Percentiles rank a stretch among this genome's conserved stretches.
phyloP scores from a whole-genome alignment of 75 land plant species.

The Picea glauca region DNA sequence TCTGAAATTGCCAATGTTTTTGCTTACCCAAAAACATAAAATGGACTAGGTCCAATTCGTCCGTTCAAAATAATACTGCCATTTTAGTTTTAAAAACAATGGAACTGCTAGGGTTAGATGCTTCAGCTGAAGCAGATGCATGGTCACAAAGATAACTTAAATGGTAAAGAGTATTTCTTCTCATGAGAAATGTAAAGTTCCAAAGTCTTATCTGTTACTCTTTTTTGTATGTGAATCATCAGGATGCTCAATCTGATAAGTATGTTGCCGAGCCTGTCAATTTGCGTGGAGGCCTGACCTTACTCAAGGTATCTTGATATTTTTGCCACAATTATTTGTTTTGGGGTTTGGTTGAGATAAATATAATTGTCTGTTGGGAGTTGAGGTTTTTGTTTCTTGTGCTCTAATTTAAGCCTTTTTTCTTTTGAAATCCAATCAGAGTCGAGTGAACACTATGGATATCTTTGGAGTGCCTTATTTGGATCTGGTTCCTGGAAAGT shows the following conservation, averaged over 20 bases:
- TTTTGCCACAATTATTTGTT: neutral
- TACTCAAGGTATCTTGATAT: conserved; percentile 52
- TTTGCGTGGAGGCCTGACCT: conserved; percentile 47
- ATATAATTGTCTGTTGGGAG: neutral
- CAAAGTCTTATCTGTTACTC: neutral
- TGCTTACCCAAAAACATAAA: too few relatives aligned
- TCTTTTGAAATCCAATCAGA: conserved; percentile 37
- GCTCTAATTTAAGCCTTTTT: neutral
- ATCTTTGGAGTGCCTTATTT: conserved; percentile 54
- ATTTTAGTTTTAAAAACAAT: neutral
- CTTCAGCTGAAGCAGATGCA: neutral
- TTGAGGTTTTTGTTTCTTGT: neutral
- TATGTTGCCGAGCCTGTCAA: conserved; percentile 66
- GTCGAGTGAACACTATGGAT: conserved; percentile 70
- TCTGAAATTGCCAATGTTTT: too few relatives aligned
- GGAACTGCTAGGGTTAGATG: neutral
- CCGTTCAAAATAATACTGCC: neutral
- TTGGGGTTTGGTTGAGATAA: neutral
- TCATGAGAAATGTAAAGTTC: neutral
- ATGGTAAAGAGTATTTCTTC: too few relatives aligned
- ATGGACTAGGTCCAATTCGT: neutral
- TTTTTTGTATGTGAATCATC: neutral
- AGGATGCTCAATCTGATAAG: conserved; percentile 54
- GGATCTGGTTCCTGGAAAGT: conserved; percentile 76
- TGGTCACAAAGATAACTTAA: too few relatives aligned